Conservation (phyloP, 495 filamentous ascomycete species). For the Lentithecium fluviatile region DNA sequence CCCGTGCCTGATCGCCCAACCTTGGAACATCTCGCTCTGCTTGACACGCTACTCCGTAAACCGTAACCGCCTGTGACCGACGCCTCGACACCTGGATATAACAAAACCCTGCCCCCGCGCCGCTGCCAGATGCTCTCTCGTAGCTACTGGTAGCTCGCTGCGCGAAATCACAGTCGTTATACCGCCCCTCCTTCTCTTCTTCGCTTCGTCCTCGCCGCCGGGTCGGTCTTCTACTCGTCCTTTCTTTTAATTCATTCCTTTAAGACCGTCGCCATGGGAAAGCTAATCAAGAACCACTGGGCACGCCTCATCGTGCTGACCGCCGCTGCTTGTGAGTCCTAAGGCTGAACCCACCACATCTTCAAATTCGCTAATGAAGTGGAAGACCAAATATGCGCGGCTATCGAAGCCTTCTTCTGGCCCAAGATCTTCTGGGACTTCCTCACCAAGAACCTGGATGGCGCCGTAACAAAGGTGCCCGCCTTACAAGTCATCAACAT, state of each 20-base stretch:
- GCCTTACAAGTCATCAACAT: constrained; percentile 91
- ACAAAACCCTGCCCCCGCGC: constrained; percentile 26
- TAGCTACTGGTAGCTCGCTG: constrained; percentile 39
- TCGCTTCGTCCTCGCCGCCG: constrained; percentile 18
- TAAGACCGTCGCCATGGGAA: constrained; percentile 67
- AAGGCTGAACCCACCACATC: constrained; percentile 40
- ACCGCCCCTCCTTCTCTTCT: constrained; percentile 8
- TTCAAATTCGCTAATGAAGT: constrained; percentile 16
- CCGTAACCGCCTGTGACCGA: not conserved
- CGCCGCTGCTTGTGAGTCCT: constrained; percentile 72
- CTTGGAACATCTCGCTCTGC: no score
- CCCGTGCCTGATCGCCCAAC: constrained; percentile 27
- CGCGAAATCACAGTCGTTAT: constrained; percentile 31
- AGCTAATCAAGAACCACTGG: constrained; percentile 99
- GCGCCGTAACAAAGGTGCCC: constrained; percentile 81
- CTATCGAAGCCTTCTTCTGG: constrained; percentile 91
- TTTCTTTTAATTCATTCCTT: constrained; percentile 28
- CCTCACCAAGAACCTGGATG: constrained; percentile 84
- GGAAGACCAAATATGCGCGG: constrained; percentile 80
- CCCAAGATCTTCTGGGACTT: constrained; percentile 99
- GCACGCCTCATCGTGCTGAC: constrained; percentile 87
- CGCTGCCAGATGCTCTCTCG: constrained; percentile 28
- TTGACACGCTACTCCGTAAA: constrained; percentile 2
- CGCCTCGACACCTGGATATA: constrained; percentile 26
- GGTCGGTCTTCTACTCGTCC: constrained; percentile 32